phyloP scores from a whole-genome alignment of 2,329 filamentous ascomycete genomes.

The Orbilia oligospora region DNA sequence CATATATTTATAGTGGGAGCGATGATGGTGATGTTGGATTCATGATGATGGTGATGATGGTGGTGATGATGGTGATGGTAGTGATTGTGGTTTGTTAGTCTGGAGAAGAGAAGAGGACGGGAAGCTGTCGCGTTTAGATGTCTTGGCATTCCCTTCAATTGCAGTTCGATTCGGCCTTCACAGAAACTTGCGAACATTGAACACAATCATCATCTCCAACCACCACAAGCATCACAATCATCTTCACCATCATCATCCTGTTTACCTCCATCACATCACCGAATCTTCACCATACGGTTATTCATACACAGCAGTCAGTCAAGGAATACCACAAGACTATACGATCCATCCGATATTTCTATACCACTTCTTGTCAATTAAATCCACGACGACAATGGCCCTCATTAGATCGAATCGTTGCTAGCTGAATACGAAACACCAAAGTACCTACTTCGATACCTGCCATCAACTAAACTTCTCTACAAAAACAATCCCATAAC shows the following conservation, averaged over 20 bases:
- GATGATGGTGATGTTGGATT: background rate
- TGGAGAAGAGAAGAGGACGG: background rate
- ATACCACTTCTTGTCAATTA: background rate
- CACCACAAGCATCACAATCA: too few relatives aligned
- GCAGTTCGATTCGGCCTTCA: background rate
- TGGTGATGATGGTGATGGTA: background rate
- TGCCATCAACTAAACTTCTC: background rate
- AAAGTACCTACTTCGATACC: background rate
- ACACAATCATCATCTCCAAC: background rate
- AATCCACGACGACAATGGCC: conserved; percentile 28
- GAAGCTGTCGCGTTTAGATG: conserved; percentile 5
- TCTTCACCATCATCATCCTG: background rate
- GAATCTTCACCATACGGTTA: background rate
- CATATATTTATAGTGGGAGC: background rate
- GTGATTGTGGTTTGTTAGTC: background rate
- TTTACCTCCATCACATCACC: background rate
- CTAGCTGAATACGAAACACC: background rate
- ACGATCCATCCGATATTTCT: background rate
- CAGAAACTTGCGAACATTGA: too few relatives aligned
- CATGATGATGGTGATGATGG: background rate
- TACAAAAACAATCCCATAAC: background rate
- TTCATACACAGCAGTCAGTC: background rate
- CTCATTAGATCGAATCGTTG: background rate
- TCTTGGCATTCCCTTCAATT: background rate
- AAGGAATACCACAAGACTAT: background rate